A percentile compares a stretch with the other conserved stretches of the same genome.
Evolutionary conservation across 306 rosid species (phyloP).

Genomic region (Gynostemma pentaphyllum): DNA sequence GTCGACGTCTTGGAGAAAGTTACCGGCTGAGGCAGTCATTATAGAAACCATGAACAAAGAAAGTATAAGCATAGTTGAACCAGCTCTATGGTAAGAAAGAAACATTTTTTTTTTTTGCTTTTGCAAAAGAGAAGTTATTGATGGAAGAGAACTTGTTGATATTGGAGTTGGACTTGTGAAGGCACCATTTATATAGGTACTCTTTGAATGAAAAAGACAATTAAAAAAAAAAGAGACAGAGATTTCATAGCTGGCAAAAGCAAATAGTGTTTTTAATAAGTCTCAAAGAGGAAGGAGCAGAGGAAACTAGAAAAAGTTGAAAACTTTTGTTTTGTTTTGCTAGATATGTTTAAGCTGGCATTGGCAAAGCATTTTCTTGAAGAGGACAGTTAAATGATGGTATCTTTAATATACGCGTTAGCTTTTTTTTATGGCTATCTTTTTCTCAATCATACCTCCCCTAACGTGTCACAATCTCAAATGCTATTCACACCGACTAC

Average conservation of each 20-base stretch:
- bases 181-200: constrained; percentile 12
- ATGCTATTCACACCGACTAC: too few relatives aligned
- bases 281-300: neutral
- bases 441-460: too few relatives aligned
- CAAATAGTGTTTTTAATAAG: too few relatives aligned
- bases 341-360: too few relatives aligned
- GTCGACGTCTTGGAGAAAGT: constrained; percentile 52
- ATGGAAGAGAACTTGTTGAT: neutral
- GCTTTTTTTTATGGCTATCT: too few relatives aligned
- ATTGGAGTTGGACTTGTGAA: neutral
- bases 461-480: too few relatives aligned
- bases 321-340: too few relatives aligned
- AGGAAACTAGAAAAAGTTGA: neutral
- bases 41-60: constrained; percentile 7
- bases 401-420: too few relatives aligned
- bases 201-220: too few relatives aligned
- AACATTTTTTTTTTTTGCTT: constrained; percentile 14
- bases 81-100: constrained; percentile 3
- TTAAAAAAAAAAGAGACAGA: constrained; percentile 8
- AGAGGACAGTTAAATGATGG: too few relatives aligned
- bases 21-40: constrained; percentile 28
- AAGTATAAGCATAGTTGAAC: neutral
- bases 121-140: neutral
- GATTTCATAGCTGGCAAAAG: neutral
- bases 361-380: too few relatives aligned